Base-by-base conservation (phyloP, 1,284 basidiomycete genomes). In the Albatrellus sp. region DNA sequence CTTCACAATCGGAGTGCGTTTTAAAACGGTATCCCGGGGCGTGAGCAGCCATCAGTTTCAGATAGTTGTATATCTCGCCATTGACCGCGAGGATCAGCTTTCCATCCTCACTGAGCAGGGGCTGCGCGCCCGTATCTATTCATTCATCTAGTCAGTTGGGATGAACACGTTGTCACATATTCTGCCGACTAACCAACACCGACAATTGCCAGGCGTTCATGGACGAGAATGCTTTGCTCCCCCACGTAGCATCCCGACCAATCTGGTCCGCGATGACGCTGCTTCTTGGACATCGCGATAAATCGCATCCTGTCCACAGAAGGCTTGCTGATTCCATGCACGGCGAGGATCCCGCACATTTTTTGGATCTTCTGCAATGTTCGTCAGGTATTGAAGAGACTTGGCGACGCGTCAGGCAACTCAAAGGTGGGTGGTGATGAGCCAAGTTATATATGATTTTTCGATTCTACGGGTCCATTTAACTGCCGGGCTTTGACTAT, bases 61-160 rank as follows among this genome's bases (percentile, higher is more conserved):
- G 67, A 62, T 98, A 90, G 73, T 98, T 99, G 75, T 99, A 99
- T 58, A 98, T 98, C 66, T 99, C 96, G 45, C 96, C 96, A 67
- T 98, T 99, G 60, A 98, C 96, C 48, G 90, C 82, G 45, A 99
- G 83, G 55, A 87, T 75, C 53, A 85, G 63, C 58, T 86, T 88
- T 46, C 83, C 85, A 56, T 98, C 91, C 40, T 87, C 78, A 65
- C 85, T 91, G 52, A 86, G 66, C 45, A 99, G 75, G 17, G 96
- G 96, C 62, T 99, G 96, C 34, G 96, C 96, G 55, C 96, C 96
- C 28, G 92, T 89, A 63, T 98, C 94, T 96, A 52, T 19, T 24
- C 24, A 24, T 24, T 24, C n/a, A 20, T n/a, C 14, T 32, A 9
- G 43, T 17, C 4, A 17, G 19, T n/a, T 17, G 24, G 28, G 46